Evolutionary conservation across 345 rosid species (phyloP), one percentile per base, ranked within the genome.

Genomic region (Combretum micranthum): DNA sequence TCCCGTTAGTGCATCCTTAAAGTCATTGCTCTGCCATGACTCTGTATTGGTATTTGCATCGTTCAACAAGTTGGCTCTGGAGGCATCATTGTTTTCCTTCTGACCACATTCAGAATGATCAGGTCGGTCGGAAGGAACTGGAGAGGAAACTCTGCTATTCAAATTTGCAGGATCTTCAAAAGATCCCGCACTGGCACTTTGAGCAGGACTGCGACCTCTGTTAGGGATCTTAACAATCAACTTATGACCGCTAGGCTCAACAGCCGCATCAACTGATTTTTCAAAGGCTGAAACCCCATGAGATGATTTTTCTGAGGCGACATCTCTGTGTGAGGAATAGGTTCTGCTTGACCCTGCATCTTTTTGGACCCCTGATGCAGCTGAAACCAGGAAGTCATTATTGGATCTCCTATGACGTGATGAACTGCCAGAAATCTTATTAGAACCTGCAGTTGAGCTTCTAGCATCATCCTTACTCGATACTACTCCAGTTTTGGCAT

Each of bases 161-260:
- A 59, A 69, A 12, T 70, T 72, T 0, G 80, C 63, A 54, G 64
- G 72, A 52, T 84, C 96, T 61, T 91, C 98, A 44, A 32, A 32
- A 32, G 95, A 81, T 37, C 87, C 87, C 62, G 83, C 95, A 79
- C 79, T 76, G 23, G 69, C 80, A 74, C 77, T 72, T 60, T 74
- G 84, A 5, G 79, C 81, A 17, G 96, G 96, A 69, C 96, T 87
- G 46, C 80, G 80, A 52, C 85, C 90, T 52, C 79, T 77, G 60
- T 76, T 88, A 19, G 96, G 79, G 42, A 89, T 71, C 78, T 82
- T 93, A 47, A 89, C 94, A 49, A 83, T 79, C 63, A 93, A 55
- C 39, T 78, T 85, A 59, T 83, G 86, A 64, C 76, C 75, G 63
- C 72, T 80, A 42, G 78, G 88, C 60, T 86, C 94, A 26, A 59